These are phyloP conservation scores for Monilinia fructicola DNA, from an alignment of 2,329 filamentous ascomycete species.

Conservation along the genomic window DNA sequence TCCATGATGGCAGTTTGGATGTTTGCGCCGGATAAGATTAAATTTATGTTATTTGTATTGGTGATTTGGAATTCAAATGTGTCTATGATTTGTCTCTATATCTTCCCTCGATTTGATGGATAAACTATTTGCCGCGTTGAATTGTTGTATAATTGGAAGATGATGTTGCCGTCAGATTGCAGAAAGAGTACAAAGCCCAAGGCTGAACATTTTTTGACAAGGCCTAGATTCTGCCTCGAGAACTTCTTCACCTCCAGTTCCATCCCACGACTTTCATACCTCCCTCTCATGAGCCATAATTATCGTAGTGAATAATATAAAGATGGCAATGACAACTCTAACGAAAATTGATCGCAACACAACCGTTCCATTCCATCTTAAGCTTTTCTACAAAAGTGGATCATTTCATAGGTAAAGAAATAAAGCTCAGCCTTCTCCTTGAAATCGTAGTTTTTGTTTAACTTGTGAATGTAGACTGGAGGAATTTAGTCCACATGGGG, in stretches of 20 bases:
- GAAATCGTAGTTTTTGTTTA: neutral
- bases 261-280: slow-evolving; percentile 24
- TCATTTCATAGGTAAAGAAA: slow-evolving; percentile 69
- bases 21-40: neutral
- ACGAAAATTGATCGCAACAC: slow-evolving; percentile 63
- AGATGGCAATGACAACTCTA: slow-evolving; percentile 38
- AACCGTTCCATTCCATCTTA: slow-evolving; percentile 79
- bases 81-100: neutral
- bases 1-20: slow-evolving; percentile 65
- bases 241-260: slow-evolving; percentile 17
- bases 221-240: slow-evolving; percentile 26
- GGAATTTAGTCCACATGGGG: slow-evolving; percentile 59
- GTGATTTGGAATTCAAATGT: neutral
- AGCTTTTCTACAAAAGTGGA: slow-evolving; percentile 77
- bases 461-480: slow-evolving; percentile 54
- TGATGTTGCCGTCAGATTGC: neutral
- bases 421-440: slow-evolving; percentile 32
- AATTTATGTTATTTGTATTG: neutral
- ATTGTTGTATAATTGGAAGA: neutral
- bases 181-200: slow-evolving; percentile 14
- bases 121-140: neutral
- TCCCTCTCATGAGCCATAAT: neutral
- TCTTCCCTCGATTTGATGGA: neutral
- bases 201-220: slow-evolving; percentile 23
- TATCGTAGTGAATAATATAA: slow-evolving; percentile 1